These are phyloP conservation scores for Kuraishia piskuri DNA, from an alignment of 805 yeast genomes.

Conservation along the genomic window DNA sequence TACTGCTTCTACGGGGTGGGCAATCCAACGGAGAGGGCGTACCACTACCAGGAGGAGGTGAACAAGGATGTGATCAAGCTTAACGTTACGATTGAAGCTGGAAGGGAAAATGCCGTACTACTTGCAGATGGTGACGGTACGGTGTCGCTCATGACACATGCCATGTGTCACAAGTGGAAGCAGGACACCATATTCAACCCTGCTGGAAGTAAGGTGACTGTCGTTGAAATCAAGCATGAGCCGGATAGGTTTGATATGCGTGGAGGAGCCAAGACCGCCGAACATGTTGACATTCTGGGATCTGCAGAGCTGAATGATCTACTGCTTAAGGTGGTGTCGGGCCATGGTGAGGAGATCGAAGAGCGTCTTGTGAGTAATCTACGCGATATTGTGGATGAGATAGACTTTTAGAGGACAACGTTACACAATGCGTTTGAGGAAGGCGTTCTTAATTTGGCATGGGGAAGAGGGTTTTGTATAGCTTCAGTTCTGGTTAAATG, in stretches of 20 bases:
- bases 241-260: conserved; percentile 91
- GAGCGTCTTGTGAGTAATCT: conserved; percentile 53
- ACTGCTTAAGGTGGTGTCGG: conserved; percentile 73
- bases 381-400: conserved; percentile 47
- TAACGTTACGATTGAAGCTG: conserved; percentile 62
- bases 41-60: conserved; percentile 67
- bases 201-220: conserved; percentile 57
- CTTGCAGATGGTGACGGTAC: conserved; percentile 97
- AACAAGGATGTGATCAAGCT: conserved; percentile 43
- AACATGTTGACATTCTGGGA: conserved; percentile 94
- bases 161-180: conserved; percentile 92
- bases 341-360: conserved; percentile 60
- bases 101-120: conserved; percentile 54
- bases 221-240: conserved; percentile 88
- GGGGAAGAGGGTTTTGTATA: too few relatives aligned
- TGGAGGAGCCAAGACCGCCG: conserved; percentile 97
- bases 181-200: conserved; percentile 71
- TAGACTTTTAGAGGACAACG: conserved; percentile 39
- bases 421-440: too few relatives aligned
- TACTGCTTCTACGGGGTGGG: conserved; percentile 95
- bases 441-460: too few relatives aligned
- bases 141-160: conserved; percentile 75
- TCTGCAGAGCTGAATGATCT: conserved; percentile 88
- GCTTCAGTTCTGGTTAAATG: too few relatives aligned
- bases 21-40: conserved; percentile 91